These are phyloP conservation scores for Tetrahymena malaccensis DNA, from an alignment of 73 alveolate genomes.

Conservation along the genomic window DNA sequence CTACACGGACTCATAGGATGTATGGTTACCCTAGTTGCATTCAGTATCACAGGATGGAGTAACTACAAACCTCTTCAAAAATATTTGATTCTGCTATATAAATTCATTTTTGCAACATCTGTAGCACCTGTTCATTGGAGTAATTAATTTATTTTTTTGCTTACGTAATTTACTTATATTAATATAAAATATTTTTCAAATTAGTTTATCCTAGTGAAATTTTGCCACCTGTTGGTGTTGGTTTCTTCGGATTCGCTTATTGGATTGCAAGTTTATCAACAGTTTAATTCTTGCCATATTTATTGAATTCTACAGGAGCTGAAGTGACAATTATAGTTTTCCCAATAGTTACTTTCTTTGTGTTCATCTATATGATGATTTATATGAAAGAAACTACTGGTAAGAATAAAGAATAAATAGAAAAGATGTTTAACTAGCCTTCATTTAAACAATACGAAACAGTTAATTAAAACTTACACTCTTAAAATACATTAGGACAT, in stretches of 20 bases:
- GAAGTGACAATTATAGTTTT: background rate
- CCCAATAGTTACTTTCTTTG: background rate
- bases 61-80: background rate
- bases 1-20: background rate
- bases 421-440: background rate
- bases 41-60: background rate
- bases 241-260: background rate
- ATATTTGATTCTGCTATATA: background rate
- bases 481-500: background rate
- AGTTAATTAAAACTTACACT: background rate
- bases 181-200: background rate
- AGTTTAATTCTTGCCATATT: background rate
- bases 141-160: background rate
- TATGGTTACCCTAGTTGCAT: background rate
- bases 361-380: background rate
- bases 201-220: background rate
- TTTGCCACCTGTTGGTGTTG: background rate
- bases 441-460: background rate
- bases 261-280: background rate
- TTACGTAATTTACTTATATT: background rate
- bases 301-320: background rate
- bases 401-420: background rate
- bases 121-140: background rate
- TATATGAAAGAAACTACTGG: background rate
- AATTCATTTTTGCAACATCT: background rate